These are phyloP conservation scores for Apiospora arundinis DNA, from an alignment of 2,329 filamentous ascomycete genomes.

Conservation along the genomic window DNA sequence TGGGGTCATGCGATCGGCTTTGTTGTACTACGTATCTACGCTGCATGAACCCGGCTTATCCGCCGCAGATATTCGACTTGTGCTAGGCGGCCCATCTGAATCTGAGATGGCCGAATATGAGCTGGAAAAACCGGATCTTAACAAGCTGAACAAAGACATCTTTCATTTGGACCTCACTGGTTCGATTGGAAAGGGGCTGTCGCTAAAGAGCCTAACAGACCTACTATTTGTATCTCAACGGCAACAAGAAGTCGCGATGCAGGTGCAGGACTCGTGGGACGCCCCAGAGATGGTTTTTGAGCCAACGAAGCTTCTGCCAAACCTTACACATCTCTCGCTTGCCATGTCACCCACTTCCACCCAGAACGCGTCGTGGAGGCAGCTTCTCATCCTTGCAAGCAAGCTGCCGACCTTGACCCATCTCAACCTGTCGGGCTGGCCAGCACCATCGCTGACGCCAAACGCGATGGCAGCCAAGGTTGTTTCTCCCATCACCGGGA, in stretches of 20 bases:
- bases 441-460: slow-evolving; percentile 63
- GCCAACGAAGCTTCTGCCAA: slow-evolving; percentile 53
- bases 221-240: slow-evolving; percentile 48
- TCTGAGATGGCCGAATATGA: slow-evolving; percentile 38
- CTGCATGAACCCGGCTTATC: slow-evolving; percentile 54
- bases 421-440: slow-evolving; percentile 68
- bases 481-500: slow-evolving; percentile 49
- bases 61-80: slow-evolving; percentile 54
- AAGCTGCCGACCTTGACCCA: slow-evolving; percentile 64
- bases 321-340: slow-evolving; percentile 66
- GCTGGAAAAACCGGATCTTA: slow-evolving; percentile 36
- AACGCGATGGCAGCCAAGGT: slow-evolving; percentile 57
- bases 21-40: slow-evolving; percentile 58
- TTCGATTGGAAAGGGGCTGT: slow-evolving; percentile 57
- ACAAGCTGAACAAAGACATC: slow-evolving; percentile 52
- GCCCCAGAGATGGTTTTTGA: slow-evolving; percentile 38
- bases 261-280: slow-evolving; percentile 62
- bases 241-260: slow-evolving; percentile 26
- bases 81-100: slow-evolving; percentile 38
- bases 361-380: slow-evolving; percentile 59
- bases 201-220: slow-evolving; percentile 57
- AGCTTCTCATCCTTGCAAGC: slow-evolving; percentile 59
- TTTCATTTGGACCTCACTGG: slow-evolving; percentile 60
- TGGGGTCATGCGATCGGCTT: slow-evolving; percentile 55
- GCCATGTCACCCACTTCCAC: slow-evolving; percentile 50